A percentile compares a stretch with the other conserved stretches of the same genome.
phyloP scores from a whole-genome alignment of 202 grass and related monocot species.

The Panicum virgatum region DNA sequence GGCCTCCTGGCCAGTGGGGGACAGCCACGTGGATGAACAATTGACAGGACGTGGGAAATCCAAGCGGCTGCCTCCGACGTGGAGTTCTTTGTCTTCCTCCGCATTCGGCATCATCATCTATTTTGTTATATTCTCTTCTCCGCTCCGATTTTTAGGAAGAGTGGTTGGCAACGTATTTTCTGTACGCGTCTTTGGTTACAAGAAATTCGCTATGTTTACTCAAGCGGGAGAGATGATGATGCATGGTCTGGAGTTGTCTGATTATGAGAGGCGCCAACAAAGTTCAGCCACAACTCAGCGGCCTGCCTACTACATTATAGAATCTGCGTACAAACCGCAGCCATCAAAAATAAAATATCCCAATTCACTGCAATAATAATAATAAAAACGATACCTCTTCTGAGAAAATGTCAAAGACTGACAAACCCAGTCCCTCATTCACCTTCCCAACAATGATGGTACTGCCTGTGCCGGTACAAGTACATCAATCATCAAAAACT shows the following conservation, averaged over 20 bases:
- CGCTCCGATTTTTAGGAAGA: no score
- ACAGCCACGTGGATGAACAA: constrained; percentile 45
- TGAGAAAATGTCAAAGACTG: constrained; percentile 41
- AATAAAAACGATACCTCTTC: background rate
- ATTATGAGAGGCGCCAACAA: no score
- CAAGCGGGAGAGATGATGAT: no score
- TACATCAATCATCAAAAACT: constrained; percentile 50
- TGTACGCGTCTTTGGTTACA: no score
- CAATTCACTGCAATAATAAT: background rate
- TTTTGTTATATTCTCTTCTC: no score
- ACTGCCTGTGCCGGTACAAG: constrained; percentile 56
- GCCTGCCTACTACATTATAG: background rate
- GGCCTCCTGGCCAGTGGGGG: constrained; percentile 37
- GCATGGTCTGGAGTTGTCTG: no score
- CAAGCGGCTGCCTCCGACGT: no score
- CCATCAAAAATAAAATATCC: background rate
- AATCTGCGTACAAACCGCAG: background rate
- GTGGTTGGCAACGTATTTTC: no score
- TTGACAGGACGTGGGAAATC: no score
- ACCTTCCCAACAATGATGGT: constrained; percentile 65
- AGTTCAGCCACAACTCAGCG: background rate
- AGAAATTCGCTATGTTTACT: no score
- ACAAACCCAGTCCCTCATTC: constrained; percentile 39
- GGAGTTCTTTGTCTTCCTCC: background rate
- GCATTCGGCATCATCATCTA: no score